Evolutionary conservation across 2,329 filamentous ascomycete species (phyloP), one percentile per base, ranked within the genome.

Genomic region (Fusarium stilboides): DNA sequence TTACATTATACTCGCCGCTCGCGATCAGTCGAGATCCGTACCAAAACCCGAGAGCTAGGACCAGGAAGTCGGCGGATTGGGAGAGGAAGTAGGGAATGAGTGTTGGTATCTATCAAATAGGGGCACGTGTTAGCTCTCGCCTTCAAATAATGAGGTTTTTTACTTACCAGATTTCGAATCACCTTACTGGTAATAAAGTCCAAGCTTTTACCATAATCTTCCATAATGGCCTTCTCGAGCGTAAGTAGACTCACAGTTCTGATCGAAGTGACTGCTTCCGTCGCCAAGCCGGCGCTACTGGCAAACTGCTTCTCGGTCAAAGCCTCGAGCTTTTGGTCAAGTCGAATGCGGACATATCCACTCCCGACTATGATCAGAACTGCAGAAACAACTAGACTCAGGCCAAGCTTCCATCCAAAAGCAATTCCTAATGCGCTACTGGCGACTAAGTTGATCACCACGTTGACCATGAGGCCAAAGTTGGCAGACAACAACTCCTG

Each of bases 1-100:
- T 85, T 68, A 87, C 85, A 5, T 82, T 85, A 61, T 86, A 79
- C 66, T 83, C 86, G 1, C 73, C 73, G 77, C 69, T 49, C 0
- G 70, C 74, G 4, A 81, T 65, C 2, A 81, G 65, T 5, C 71
- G 69, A n/a, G 75, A 77, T 8, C 79, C 79, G 43, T 78, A 81
- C 80, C 80, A 81, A 50, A 81, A 82, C 0, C 77, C 78, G 8
- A 81, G 65, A 1, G 77, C 79, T 67, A 80, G 71, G 43, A 80
- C 75, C 43, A 73, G 77, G 52, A 74, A 76, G 45, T 77, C 72
- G 13, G 73, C 67, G 4, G 68, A 72, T 56, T 79, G 78, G 1
- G 74, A 76, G 3, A 79, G 60, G 2, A 77, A 74, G 53, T 76
- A 79, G 15, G 33, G 24, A 26, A 57, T n/a, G 19, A 56, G 24